A percentile compares a stretch with the other conserved stretches of the same genome.
Evolutionary conservation across 179 eudicot genomes (phyloP).

Genomic region (Sideroxylon spinosum): DNA sequence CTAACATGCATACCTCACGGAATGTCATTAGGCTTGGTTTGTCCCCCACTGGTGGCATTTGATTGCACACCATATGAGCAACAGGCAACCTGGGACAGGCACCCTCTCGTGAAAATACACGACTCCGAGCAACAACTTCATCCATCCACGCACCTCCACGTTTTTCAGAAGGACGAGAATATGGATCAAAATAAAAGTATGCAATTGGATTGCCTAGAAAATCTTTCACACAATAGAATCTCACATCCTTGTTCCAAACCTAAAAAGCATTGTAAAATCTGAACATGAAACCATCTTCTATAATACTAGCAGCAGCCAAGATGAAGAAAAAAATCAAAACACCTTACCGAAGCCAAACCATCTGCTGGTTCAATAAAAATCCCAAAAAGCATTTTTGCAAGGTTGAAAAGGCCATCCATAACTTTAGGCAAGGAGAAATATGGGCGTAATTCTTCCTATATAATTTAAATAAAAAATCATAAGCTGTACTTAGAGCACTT

Average conservation of each 20-base stretch:
- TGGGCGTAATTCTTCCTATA: constrained; percentile 93
- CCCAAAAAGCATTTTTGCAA: constrained; percentile 79
- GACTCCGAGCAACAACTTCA: constrained; percentile 88
- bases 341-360: constrained; percentile 87
- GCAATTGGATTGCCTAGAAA: constrained; percentile 65
- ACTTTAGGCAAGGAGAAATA: constrained; percentile 96
- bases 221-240: constrained; percentile 81
- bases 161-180: constrained; percentile 96
- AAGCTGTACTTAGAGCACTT: constrained; percentile 4
- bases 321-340: not conserved
- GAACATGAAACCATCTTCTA: not conserved
- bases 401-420: constrained; percentile 94
- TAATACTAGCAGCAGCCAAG: not conserved
- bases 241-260: constrained; percentile 94
- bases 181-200: constrained; percentile 97
- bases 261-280: constrained; percentile 23
- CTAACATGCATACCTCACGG: constrained; percentile 61
- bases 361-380: constrained; percentile 71
- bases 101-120: constrained; percentile 66
- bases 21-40: constrained; percentile 99
- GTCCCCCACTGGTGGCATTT: constrained; percentile 95
- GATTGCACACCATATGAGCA: constrained; percentile 98
- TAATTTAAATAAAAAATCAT: constrained; percentile 11
- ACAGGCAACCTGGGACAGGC: constrained; percentile 83
- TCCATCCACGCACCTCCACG: constrained; percentile 99